Percentiles rank a stretch among this genome's conserved stretches.
phyloP scores from a whole-genome alignment of 345 rosid genomes.

The Eucalyptus regnans region DNA sequence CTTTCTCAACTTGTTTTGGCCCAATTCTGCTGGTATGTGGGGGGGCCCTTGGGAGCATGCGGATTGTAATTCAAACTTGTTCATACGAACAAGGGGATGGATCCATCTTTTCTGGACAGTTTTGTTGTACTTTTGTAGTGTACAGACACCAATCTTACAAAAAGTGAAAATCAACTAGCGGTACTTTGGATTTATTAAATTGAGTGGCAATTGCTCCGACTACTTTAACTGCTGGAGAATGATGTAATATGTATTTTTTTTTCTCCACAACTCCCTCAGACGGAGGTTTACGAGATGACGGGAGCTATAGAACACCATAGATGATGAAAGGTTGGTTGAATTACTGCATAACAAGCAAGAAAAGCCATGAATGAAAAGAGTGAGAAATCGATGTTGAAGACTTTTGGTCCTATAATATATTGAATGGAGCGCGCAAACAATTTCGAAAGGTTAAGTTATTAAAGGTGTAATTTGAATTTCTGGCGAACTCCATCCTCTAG shows the following conservation, averaged over 20 bases:
- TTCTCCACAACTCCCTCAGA: fast-evolving
- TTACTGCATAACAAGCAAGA: not conserved
- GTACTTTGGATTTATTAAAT: not conserved
- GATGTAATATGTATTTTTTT: not conserved
- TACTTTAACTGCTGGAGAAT: not conserved
- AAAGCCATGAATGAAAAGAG: not conserved
- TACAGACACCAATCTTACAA: not conserved
- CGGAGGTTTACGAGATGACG: not conserved
- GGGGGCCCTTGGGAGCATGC: too few species aligned
- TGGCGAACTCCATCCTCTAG: not conserved
- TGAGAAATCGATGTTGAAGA: not conserved
- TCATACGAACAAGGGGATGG: too few species aligned
- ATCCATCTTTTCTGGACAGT: not conserved
- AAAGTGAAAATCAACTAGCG: not conserved
- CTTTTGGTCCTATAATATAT: not conserved
- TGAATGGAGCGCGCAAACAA: fast-evolving
- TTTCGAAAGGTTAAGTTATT: not conserved
- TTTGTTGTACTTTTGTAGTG: not conserved
- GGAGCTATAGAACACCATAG: not conserved
- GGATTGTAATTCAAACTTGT: too few species aligned
- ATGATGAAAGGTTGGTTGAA: not conserved
- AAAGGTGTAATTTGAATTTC: too few species aligned
- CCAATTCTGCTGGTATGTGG: too few species aligned
- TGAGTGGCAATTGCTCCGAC: not conserved
- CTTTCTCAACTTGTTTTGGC: too few species aligned